phyloP scores from a whole-genome alignment of 331 rosid genomes.

The Arachis monticola region DNA sequence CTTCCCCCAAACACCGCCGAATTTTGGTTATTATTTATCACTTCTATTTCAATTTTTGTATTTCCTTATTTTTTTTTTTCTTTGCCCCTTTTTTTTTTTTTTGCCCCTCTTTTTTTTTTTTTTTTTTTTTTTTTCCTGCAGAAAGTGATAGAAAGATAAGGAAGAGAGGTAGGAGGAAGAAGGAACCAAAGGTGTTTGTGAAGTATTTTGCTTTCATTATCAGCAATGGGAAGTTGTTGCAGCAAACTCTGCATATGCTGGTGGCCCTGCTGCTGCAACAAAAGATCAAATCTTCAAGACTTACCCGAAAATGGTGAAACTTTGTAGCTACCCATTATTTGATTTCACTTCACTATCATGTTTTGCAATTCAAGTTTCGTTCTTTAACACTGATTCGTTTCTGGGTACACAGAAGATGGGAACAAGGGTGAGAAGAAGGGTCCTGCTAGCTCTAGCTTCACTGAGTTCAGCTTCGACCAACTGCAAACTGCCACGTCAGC shows the following conservation, averaged over 20 bases:
- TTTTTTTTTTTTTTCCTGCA: constrained; percentile 8
- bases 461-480: background rate
- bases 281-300: constrained; percentile 52
- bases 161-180: constrained; percentile 4
- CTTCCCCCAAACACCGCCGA: constrained; percentile 25
- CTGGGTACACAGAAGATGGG: constrained; percentile 1
- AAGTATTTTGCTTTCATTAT: constrained; percentile 33
- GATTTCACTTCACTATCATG: background rate
- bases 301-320: constrained; percentile 55
- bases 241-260: constrained; percentile 66
- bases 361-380: constrained; percentile 5
- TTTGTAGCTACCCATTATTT: constrained; percentile 36
- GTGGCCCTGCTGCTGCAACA: constrained; percentile 60
- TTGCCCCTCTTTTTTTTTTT: constrained; percentile 14
- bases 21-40: constrained; percentile 1
- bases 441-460: background rate
- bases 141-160: constrained; percentile 13
- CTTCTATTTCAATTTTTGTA: background rate
- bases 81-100: background rate
- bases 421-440: constrained; percentile 10
- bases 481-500: constrained; percentile 1
- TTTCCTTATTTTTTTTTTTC: background rate
- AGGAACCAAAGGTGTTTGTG: constrained; percentile 1
- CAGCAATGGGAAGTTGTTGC: constrained; percentile 82
- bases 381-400: constrained; percentile 2